phyloP scores from a whole-genome alignment of 805 yeast species.

The Metschnikowia cerradonensis region DNA sequence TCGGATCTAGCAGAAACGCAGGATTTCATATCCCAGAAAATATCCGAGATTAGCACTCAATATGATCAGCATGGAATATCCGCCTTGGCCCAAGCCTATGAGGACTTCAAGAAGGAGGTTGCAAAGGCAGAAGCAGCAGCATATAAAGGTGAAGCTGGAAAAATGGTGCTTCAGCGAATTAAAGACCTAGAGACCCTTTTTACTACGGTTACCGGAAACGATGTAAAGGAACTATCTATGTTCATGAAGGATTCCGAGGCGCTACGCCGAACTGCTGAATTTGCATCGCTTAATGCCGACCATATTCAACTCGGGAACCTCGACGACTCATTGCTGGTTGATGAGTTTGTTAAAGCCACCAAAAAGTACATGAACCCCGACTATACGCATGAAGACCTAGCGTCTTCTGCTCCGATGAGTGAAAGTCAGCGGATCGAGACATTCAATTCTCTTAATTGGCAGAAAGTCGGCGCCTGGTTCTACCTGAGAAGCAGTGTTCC shows the following conservation, averaged over 20 bases:
- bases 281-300: conserved; percentile 61
- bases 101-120: conserved; percentile 24
- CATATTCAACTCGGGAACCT: conserved; percentile 57
- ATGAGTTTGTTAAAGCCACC: conserved; percentile 41
- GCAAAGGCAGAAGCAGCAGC: conserved; percentile 44
- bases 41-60: conserved; percentile 9
- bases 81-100: conserved; percentile 22
- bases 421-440: conserved; percentile 8
- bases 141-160: conserved; percentile 55
- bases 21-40: conserved; percentile 10
- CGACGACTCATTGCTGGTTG: conserved; percentile 46
- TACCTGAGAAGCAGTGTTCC: conserved; percentile 45
- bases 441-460: conserved; percentile 56
- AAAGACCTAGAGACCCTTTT: conserved; percentile 46
- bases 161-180: conserved; percentile 43
- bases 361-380: conserved; percentile 29
- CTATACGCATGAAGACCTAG: conserved; percentile 3
- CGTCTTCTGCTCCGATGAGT: conserved; percentile 2
- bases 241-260: conserved; percentile 58
- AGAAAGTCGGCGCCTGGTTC: conserved; percentile 51
- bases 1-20: not conserved
- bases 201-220: conserved; percentile 34
- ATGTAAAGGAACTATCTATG: conserved; percentile 31
- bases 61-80: conserved; percentile 11
- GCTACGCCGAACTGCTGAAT: conserved; percentile 53